Conservation (phyloP, 345 rosid species). For the Aquilaria malaccensis region DNA sequence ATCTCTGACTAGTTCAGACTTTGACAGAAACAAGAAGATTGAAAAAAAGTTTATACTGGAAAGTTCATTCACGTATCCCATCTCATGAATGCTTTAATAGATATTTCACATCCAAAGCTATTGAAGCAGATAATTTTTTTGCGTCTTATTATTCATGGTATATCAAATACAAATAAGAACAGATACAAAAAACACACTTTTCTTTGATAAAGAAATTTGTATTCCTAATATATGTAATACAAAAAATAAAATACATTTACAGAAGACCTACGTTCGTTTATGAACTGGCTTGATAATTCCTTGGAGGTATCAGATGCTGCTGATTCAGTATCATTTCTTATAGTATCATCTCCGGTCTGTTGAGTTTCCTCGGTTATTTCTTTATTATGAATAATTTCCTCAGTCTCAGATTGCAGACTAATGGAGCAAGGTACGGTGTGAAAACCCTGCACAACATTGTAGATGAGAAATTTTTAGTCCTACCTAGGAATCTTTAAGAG, state of each 20-base stretch:
- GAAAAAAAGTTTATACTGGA: too few relatives aligned
- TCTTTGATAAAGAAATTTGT: too few relatives aligned
- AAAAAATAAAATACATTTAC: background rate
- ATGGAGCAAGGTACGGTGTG: constrained; percentile 15
- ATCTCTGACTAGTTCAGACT: too few relatives aligned
- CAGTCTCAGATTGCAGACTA: constrained; percentile 7
- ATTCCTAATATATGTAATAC: too few relatives aligned
- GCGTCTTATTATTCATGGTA: constrained; percentile 7
- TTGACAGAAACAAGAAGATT: too few relatives aligned
- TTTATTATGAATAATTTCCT: constrained; percentile 1
- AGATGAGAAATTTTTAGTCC: too few relatives aligned
- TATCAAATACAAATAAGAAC: too few relatives aligned
- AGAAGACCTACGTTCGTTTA: constrained; percentile 12
- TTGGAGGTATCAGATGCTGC: constrained; percentile 14
- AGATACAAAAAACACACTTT: too few relatives aligned
- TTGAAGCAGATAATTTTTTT: constrained; percentile 7
- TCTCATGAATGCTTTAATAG: constrained; percentile 8
- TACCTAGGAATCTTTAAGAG: too few relatives aligned
- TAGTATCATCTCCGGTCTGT: constrained; percentile 15
- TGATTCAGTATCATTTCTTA: constrained; percentile 19
- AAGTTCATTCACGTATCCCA: background rate
- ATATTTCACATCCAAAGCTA: constrained; percentile 8
- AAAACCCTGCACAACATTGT: constrained; percentile 9
- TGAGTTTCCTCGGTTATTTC: constrained; percentile 16
- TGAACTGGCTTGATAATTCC: constrained; percentile 11